These are phyloP conservation scores for Geotrichum siamense DNA, from an alignment of 1,139 yeast genomes.

Conservation along the genomic window DNA sequence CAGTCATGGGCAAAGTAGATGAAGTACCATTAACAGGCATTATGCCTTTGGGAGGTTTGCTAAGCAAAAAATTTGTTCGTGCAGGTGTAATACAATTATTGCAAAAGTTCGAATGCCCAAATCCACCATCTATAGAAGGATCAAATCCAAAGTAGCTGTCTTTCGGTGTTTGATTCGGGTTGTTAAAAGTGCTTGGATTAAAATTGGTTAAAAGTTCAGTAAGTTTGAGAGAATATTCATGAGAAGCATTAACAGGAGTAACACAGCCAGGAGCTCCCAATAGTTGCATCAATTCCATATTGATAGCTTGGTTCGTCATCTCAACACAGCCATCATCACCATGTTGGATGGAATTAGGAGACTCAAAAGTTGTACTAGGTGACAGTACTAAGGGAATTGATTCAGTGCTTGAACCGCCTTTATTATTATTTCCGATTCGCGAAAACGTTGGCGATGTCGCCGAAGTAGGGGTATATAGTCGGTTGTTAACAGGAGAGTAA, in stretches of 20 bases:
- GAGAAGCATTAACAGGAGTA: slow-evolving; percentile 15
- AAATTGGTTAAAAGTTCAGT: slow-evolving; percentile 6
- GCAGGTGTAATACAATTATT: slow-evolving; percentile 12
- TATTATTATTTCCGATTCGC: not conserved
- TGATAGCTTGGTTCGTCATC: not conserved
- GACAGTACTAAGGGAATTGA: not conserved
- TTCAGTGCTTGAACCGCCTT: no score
- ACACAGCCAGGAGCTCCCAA: not conserved
- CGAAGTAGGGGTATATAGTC: not conserved
- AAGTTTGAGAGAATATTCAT: slow-evolving; percentile 16
- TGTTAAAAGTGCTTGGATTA: not conserved
- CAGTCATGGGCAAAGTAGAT: no score
- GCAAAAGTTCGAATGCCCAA: not conserved
- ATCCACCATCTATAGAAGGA: not conserved
- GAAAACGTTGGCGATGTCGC: no score
- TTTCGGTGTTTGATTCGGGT: not conserved
- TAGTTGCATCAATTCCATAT: not conserved
- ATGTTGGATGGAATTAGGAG: not conserved
- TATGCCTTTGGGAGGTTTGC: no score
- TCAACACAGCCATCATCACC: not conserved
- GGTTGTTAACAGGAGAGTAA: no score
- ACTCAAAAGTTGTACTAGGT: slow-evolving; percentile 14
- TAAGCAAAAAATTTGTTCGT: slow-evolving; percentile 5
- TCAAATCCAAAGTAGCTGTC: not conserved
- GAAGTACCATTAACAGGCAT: no score